Evolutionary conservation across 495 filamentous ascomycete genomes (phyloP), one percentile per base, ranked within the genome.

Genomic region (Penicillium steckii): DNA sequence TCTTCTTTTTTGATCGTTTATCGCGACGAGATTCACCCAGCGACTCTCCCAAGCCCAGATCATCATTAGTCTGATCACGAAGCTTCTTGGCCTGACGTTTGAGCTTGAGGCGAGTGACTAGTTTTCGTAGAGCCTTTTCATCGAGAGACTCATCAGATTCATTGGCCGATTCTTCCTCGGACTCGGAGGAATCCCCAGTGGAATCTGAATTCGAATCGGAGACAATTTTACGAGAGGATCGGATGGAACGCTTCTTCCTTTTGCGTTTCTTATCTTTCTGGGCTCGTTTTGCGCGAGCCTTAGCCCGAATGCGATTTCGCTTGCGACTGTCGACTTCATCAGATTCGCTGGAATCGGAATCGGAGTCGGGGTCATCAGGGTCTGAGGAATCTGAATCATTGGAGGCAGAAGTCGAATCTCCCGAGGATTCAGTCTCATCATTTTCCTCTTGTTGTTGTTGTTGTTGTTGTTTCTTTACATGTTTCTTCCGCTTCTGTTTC

Each of bases 71-170:
- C 24, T 61, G 62, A 30, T 64, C 61, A 8, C 62, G 60, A 29
- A 60, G 32, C 26, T 60, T 61, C 52, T 68, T 73, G 19, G 67
- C 65, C 46, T 73, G 73, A 13, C 67, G 69, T 37, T 69, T 77
- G 12, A 74, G 64, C 62, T 81, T 81, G 32, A 72, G 67, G 54
- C 75, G 80, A n/a, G 73, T 61, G 41, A 78, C 71, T 53, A 75
- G 59, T 52, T 77, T 77, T 55, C 74, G 74, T 15, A 71, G 52
- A 24, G 77, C 66, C 54, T 73, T 78, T 53, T 75, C 71, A 44
- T 71, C 62, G 19, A 60, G 17, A 56, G 37, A 64, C 33, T 23
- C 55, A 38, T 69, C 65, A 0, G 50, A 66, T 2, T 62, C 63
- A 13, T 62, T 57, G 4, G 60, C 65, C 0, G 71, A 65, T 0